Conservation (phyloP, 306 rosid genomes). For the Cucurbita maxima region DNA sequence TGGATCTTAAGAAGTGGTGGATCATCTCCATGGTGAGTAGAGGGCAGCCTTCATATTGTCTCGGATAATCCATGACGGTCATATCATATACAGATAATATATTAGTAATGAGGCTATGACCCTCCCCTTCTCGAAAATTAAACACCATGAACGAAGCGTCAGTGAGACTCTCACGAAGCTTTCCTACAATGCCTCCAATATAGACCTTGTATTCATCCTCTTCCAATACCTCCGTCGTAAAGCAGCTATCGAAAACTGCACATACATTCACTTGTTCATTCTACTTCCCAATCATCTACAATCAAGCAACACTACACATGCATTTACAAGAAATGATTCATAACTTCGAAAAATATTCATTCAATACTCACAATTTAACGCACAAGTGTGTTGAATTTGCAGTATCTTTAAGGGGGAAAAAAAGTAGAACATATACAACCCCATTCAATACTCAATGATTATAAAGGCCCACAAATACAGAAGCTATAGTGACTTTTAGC, state of each 20-base stretch:
- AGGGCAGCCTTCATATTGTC: constrained; percentile 89
- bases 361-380: not conserved
- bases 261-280: not conserved
- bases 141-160: constrained; percentile 93
- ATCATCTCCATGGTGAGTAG: constrained; percentile 87
- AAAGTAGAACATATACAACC: not conserved
- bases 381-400: not conserved
- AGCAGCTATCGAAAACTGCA: constrained; percentile 94
- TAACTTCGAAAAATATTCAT: not conserved
- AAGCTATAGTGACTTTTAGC: not conserved
- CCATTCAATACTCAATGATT: not conserved
- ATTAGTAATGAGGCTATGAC: constrained; percentile 48
- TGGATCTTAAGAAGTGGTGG: constrained; percentile 86
- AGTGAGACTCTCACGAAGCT: constrained; percentile 54
- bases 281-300: not conserved
- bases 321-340: not conserved
- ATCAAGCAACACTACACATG: not conserved
- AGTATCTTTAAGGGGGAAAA: not conserved
- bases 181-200: constrained; percentile 54
- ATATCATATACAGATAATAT: constrained; percentile 62
- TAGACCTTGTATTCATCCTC: constrained; percentile 57
- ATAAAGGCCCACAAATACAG: constrained; percentile 1
- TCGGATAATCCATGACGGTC: constrained; percentile 96
- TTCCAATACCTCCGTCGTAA: constrained; percentile 69
- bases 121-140: constrained; percentile 85